phyloP scores from a whole-genome alignment of 2,329 filamentous ascomycete species.

The Diaporthe sp. region DNA sequence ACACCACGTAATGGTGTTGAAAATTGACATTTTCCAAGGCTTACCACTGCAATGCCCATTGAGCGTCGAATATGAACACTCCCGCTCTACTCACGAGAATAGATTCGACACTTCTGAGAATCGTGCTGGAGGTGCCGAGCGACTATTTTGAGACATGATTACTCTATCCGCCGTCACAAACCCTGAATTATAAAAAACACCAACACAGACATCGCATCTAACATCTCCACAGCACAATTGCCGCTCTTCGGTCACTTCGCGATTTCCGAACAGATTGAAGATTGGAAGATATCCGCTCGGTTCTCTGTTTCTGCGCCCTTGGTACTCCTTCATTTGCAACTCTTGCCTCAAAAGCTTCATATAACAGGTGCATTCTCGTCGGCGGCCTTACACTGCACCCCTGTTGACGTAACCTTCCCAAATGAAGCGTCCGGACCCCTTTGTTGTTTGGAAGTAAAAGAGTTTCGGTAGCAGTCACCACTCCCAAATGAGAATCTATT shows the following conservation, averaged over 20 bases:
- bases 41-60: not conserved
- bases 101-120: not conserved
- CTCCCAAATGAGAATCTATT: not conserved
- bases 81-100: no score
- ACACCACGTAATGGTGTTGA: not conserved
- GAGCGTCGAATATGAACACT: not conserved
- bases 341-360: not conserved
- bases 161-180: not conserved
- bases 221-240: not conserved
- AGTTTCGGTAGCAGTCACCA: not conserved
- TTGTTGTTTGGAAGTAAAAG: conserved; percentile 16
- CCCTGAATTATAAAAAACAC: not conserved
- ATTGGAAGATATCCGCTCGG: not conserved
- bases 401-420: conserved; percentile 1
- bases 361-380: not conserved
- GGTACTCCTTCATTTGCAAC: not conserved
- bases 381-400: conserved; percentile 2
- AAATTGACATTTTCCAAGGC: no score
- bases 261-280: not conserved
- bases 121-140: not conserved
- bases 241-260: not conserved
- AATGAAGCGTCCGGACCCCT: not conserved
- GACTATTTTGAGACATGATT: no score
- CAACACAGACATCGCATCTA: not conserved
- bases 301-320: no score